These are phyloP conservation scores for Gnetum montanum DNA, from an alignment of 75 land plant genomes.

Conservation along the genomic window DNA sequence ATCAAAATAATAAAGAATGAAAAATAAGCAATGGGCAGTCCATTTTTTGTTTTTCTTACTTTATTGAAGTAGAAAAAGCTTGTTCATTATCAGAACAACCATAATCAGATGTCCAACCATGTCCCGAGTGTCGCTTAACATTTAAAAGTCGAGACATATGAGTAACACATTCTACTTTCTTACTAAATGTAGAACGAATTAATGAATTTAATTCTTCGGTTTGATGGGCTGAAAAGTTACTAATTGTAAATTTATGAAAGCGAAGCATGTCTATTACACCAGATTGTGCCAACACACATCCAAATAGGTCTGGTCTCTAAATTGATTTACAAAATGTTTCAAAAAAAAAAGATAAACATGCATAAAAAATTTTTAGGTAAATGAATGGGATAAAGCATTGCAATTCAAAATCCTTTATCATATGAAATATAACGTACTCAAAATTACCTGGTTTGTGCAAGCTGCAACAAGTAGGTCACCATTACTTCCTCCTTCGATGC, in stretches of 20 bases:
- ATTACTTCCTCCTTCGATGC: constrained; percentile 47
- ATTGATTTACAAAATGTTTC: background rate
- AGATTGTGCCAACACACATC: constrained; percentile 16
- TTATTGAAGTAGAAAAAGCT: constrained; percentile 13
- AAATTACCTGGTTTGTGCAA: constrained; percentile 10
- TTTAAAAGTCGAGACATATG: too few relatives aligned
- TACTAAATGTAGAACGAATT: too few relatives aligned
- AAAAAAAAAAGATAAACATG: background rate
- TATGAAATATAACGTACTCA: too few relatives aligned
- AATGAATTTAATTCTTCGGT: too few relatives aligned
- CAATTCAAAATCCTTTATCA: too few relatives aligned
- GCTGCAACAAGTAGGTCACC: constrained; percentile 20
- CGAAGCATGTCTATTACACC: constrained; percentile 21
- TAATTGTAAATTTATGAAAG: constrained; percentile 17
- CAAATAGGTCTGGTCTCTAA: constrained; percentile 17
- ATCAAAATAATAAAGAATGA: too few relatives aligned
- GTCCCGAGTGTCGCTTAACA: constrained; percentile 11
- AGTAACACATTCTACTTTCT: too few relatives aligned
- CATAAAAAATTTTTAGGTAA: background rate
- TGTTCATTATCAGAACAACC: constrained; percentile 19
- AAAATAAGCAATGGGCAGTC: too few relatives aligned
- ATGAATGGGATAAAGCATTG: too few relatives aligned
- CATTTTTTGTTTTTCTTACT: constrained; percentile 5
- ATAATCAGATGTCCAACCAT: constrained; percentile 20
- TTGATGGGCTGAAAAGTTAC: too few relatives aligned